Evolutionary conservation across 1,284 basidiomycete genomes (phyloP), one percentile per base, ranked within the genome.

Genomic region (Malassezia furfur): DNA sequence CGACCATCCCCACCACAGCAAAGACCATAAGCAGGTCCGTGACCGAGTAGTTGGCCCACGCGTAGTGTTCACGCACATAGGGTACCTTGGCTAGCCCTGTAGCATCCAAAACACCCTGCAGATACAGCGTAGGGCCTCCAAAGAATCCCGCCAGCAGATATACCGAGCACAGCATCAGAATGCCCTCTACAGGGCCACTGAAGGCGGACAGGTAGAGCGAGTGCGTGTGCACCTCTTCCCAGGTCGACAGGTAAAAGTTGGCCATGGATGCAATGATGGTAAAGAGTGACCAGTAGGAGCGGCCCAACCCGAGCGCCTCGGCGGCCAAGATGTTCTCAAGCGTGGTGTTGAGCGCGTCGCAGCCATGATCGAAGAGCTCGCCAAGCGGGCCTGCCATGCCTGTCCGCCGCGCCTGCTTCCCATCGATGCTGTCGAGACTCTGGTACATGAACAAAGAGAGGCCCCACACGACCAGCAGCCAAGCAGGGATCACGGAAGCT

Each of bases 171-270:
- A 96, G 85, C 76, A 96, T 82, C 47, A 98, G 77, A 66, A 98
- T 96, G 9, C 93, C 93, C 76, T 96, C 93, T 1, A 96, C 88
- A 0, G 93, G 93, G 0, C 93, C 93, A 9, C 88, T 93, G 76
- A 94, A 96, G 28, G 85, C 83, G n/a, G 88, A 72, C 35, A 73
- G 64, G 58, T 66, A 73, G 17, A 73, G 68, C 12, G 66, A 69
- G 15, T 86, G 87, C 1, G 93, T 98, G 75, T 98, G 87, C 70
- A 87, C 93, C 76, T 98, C 93, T 72, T 98, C 93, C 93, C 93
- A 96, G 4, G 91, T 94, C 0, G 88, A 76, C 14, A 96, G 80
- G 76, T 96, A 96, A 74, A 98, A 98, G 77, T 89, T 96, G 61
- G 87, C 85, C 15, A 94, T 80, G 0, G 89, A 87, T 0, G 87